Conservation (phyloP, 495 filamentous ascomycete genomes). For the Penicillium crystallinum region DNA sequence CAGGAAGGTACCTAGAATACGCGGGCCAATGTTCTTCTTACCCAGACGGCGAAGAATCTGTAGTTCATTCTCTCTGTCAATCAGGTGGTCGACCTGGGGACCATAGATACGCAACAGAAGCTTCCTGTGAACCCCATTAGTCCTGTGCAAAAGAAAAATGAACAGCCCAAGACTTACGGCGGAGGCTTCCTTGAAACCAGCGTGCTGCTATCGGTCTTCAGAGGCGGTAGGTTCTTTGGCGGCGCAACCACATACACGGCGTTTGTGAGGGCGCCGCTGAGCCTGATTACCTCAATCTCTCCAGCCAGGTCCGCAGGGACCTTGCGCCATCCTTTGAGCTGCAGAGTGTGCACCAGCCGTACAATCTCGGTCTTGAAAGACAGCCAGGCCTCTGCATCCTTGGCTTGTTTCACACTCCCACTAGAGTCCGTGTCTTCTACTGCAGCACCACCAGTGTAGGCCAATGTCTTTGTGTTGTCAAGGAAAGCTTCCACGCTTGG, state of each 20-base stretch:
- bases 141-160: not conserved
- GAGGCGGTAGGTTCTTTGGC: slow-evolving; percentile 50
- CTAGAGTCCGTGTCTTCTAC: slow-evolving; percentile 32
- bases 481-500: slow-evolving; percentile 73
- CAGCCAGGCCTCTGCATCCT: slow-evolving; percentile 69
- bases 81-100: slow-evolving; percentile 90
- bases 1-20: slow-evolving; percentile 84
- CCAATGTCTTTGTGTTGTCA: slow-evolving; percentile 83
- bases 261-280: slow-evolving; percentile 94
- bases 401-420: slow-evolving; percentile 40
- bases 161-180: slow-evolving; percentile 36
- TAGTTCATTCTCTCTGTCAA: slow-evolving; percentile 87
- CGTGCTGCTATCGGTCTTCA: slow-evolving; percentile 32
- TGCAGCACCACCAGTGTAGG: slow-evolving; percentile 60
- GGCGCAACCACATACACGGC: slow-evolving; percentile 91
- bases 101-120: slow-evolving; percentile 91
- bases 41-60: slow-evolving; percentile 81
- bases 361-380: slow-evolving; percentile 88
- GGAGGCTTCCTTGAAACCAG: slow-evolving; percentile 46
- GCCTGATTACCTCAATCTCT: slow-evolving; percentile 73
- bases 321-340: slow-evolving; percentile 82
- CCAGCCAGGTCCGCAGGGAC: slow-evolving; percentile 65
- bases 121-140: slow-evolving; percentile 50
- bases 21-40: slow-evolving; percentile 86
- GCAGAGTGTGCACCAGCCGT: slow-evolving; percentile 80